A percentile compares a stretch with the other conserved stretches of the same genome.
These are phyloP conservation scores for Aspergillus hiratsukae DNA, from an alignment of 2,329 filamentous ascomycete species.

Conservation along the genomic window DNA sequence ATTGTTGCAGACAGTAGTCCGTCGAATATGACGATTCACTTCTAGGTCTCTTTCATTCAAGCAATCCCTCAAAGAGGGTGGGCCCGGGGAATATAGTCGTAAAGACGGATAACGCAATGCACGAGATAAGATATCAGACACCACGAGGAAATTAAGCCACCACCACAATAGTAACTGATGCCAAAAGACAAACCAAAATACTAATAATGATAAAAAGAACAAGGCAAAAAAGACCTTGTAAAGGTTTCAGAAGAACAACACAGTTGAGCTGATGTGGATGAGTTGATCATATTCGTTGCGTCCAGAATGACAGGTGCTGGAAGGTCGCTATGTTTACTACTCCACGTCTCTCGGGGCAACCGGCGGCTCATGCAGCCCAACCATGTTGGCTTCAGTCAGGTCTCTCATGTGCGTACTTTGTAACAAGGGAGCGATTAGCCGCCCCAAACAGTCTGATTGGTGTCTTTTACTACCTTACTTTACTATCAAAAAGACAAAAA, in stretches of 20 bases:
- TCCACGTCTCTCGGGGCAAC: constrained; percentile 28
- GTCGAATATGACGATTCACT: constrained; percentile 25
- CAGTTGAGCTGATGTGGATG: constrained; percentile 17
- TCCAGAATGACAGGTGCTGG: constrained; percentile 13
- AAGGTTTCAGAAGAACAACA: constrained; percentile 9
- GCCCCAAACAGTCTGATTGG: not conserved
- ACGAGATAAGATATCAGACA: not conserved
- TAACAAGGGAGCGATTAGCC: not conserved
- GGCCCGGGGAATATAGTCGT: constrained; percentile 5
- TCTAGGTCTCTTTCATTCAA: constrained; percentile 34
- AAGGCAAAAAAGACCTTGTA: not conserved
- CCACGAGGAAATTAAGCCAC: not conserved
- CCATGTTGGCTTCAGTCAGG: constrained; percentile 1
- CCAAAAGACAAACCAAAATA: constrained; percentile 1
- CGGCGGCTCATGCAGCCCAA: constrained; percentile 5
- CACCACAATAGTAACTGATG: not conserved
- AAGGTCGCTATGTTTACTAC: constrained; percentile 20
- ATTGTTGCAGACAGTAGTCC: constrained; percentile 39
- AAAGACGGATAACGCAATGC: constrained; percentile 4
- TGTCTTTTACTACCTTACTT: not conserved
- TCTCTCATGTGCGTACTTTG: not conserved
- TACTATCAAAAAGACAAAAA: too few species aligned
- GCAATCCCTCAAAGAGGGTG: constrained; percentile 12
- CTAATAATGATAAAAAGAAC: constrained; percentile 5
- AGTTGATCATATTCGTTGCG: constrained; percentile 15